Evolutionary conservation across 306 rosid genomes (phyloP), one percentile per base, ranked within the genome.

Genomic region (Cucurbita maxima): DNA sequence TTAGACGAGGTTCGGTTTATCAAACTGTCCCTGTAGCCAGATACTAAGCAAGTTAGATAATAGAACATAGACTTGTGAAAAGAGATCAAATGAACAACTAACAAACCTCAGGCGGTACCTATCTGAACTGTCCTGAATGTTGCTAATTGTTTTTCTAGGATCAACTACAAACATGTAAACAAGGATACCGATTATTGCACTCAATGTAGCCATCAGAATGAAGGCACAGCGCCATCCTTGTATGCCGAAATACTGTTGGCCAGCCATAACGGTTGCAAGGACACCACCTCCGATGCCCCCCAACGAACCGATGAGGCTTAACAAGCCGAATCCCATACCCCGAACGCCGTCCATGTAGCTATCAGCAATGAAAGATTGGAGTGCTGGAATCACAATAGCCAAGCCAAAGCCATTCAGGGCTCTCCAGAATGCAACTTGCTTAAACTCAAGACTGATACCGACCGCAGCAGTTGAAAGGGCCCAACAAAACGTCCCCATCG

Each of bases 201-300:
- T 94, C 81, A 89, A 76, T 63, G 81, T 44, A 70, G 99, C 96
- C 92, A 94, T 86, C 77, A 90, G 71, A 76, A 86, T 44, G 66
- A 91, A 94, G 62, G 99, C 97, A 51, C 84, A 82, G 13, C 99
- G 85, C 99, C 99, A 94, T 59, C 99, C 99, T 15, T 83, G 81
- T 64, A 88, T 76, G 7, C 89, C 92, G 84, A 89, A 81, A 82
- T 82, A 94, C 40, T 82, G 81, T 36, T 89, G 80, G 1, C 97
- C 97, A 51, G 99, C 99, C 99, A 94, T 94, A 76, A 94, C 79
- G 0, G 99, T 94, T 22, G 99, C 97, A 79, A 91, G 38, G 74
- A 87, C 99, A 68, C 99, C 99, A 44, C 99, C 99, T 71, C 99
- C 97, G 56, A 91, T 86, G 51, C 99, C 99, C 34, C 99, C 99